Base-by-base conservation (phyloP, 169 alveolate species). In the Perkinsus marinus region DNA sequence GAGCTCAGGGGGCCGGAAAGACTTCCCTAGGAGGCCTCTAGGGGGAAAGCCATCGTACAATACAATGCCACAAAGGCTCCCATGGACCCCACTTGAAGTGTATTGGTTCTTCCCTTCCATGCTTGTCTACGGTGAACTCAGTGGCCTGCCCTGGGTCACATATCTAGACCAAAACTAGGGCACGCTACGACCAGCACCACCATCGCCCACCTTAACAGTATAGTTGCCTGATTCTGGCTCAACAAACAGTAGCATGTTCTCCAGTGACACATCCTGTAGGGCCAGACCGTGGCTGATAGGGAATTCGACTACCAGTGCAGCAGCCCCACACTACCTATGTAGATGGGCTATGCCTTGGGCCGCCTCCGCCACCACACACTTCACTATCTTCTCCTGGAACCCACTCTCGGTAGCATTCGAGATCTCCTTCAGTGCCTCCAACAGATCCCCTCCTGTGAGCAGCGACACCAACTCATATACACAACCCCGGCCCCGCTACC, bases 1-100 rank as follows among this genome's bases (percentile, higher is more conserved):
- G 89, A 93, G 91, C 90, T 93, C 94, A 22, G 94, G 94, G 16
- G 94, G 94, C 68, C 94, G 92, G 68, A 93, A 93, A 36, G 89
- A 89, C 39, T 93, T 93, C n/a, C 95, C 95, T 37, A 93, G 92
- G 68, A 93, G 90, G 69, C 95, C 95, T 17, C 79, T 57, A 30
- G 17, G 22, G 30, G 22, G 7, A 57, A 30, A 5, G 79, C 37
- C 37, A 57, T 16, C 22, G 22, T 57, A 57, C 36, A 30, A 30
- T 2, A 16, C 79, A 57, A 2, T 2, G 22, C 79, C 37, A 17
- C 26, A 43, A 43, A 43, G 68, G 79, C 7, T 57, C 36, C 26
- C 22, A 0, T 5, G 79, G 26, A 2, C 37, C 79, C 22, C 79
- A 57, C 43, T 37, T n/a, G 92, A 34, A 90, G 38, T n/a, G 47